Conservation (phyloP, 495 filamentous ascomycete species). For the Sporormia fimetaria region DNA sequence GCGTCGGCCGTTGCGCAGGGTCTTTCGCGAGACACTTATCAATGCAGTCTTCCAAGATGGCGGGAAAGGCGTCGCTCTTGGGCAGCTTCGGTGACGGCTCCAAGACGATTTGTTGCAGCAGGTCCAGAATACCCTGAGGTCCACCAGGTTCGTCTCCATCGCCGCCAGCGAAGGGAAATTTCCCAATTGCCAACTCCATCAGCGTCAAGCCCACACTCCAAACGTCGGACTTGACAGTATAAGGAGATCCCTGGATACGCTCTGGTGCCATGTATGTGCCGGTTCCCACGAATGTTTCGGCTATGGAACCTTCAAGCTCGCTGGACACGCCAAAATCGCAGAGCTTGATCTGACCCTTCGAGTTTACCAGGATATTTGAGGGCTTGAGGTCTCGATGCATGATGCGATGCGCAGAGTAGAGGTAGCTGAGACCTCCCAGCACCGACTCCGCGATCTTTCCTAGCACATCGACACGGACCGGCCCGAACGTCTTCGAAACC, state of each 20-base stretch:
- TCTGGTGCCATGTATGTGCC: slow-evolving; percentile 99
- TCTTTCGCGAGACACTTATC: slow-evolving; percentile 88
- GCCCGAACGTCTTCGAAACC: slow-evolving; percentile 87
- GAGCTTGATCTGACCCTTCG: slow-evolving; percentile 84
- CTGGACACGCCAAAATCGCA: slow-evolving; percentile 97
- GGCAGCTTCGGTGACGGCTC: slow-evolving; percentile 87
- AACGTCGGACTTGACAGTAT: slow-evolving; percentile 96
- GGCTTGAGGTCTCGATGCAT: slow-evolving; percentile 99
- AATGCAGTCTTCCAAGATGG: slow-evolving; percentile 90
- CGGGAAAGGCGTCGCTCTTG: slow-evolving; percentile 93
- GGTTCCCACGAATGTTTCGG: slow-evolving; percentile 95
- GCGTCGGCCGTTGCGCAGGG: slow-evolving; percentile 77
- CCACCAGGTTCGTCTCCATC: slow-evolving; percentile 58
- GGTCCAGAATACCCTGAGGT: slow-evolving; percentile 88
- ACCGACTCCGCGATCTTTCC: slow-evolving; percentile 98
- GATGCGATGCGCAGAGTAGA: slow-evolving; percentile 88
- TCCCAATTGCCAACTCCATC: slow-evolving; percentile 93
- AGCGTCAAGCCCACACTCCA: slow-evolving; percentile 96
- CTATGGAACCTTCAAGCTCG: slow-evolving; percentile 91
- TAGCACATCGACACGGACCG: slow-evolving; percentile 91
- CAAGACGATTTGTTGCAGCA: slow-evolving; percentile 94
- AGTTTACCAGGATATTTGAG: slow-evolving; percentile 93
- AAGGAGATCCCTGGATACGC: slow-evolving; percentile 89
- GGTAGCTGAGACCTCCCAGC: slow-evolving; percentile 85
- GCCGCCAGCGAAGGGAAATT: slow-evolving; percentile 83